Conservation (phyloP, 495 filamentous ascomycete genomes). For the Aspergillus ostianus region DNA sequence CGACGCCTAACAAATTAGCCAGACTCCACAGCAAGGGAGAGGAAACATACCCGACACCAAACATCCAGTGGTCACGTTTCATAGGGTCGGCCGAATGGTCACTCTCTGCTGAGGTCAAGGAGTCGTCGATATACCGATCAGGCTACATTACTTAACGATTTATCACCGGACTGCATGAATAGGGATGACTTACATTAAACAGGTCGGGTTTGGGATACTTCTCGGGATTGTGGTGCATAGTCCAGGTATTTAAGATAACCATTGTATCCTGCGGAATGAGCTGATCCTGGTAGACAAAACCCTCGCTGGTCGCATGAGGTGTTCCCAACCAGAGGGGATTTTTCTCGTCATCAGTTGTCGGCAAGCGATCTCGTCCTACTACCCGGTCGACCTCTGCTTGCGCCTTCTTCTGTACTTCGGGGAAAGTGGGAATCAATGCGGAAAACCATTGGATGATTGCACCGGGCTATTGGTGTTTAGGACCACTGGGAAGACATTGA, state of each 20-base stretch:
- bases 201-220: not conserved
- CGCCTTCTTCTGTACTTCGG: not conserved
- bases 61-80: constrained; percentile 2
- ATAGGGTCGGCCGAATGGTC: not conserved
- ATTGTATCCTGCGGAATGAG: not conserved
- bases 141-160: not conserved
- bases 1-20: not conserved
- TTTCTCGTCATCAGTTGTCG: not conserved
- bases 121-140: not conserved
- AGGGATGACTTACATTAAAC: not conserved
- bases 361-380: not conserved
- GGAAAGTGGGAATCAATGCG: not conserved
- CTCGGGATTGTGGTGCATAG: not conserved
- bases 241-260: not conserved
- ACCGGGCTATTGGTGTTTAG: not conserved
- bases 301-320: not conserved
- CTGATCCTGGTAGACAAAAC: not conserved
- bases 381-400: not conserved
- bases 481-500: not conserved
- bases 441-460: not conserved
- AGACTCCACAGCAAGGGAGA: not conserved
- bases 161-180: not conserved
- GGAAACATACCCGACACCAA: not conserved
- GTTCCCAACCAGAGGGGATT: constrained; percentile 3
- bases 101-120: not conserved